Base-by-base conservation (phyloP, 2,329 filamentous ascomycete genomes). In the Fusarium pilosicola region DNA sequence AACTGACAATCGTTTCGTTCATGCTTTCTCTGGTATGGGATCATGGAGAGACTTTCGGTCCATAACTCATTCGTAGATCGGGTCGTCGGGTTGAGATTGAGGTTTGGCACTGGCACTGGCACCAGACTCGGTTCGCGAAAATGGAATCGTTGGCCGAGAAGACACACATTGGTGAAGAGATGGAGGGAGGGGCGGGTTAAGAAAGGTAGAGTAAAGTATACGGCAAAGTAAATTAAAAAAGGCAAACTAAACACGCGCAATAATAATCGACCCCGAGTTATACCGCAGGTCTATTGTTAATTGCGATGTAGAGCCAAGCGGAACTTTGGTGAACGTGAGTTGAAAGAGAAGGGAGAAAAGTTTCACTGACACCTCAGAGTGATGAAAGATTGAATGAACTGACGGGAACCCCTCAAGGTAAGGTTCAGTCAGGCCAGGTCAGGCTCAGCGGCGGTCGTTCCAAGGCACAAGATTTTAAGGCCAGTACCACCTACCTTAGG, bases 141-240 rank as follows among this genome's bases (percentile, higher is more conserved):
- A 79, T 82, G 74, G 77, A 78, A 76, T 76, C 78, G 80, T 77
- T 73, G 79, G 81, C 78, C 76, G 70, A 76, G 76, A 72, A 77
- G 78, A 79, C 77, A 79, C 77, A 81, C 81, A 83, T 83, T 83
- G 77, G 80, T 73, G 75, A 65, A 74, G 76, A 80, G 76, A 62
- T 60, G 36, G 49, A 59, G 48, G 45, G 61, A 41, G 49, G 61
- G 57, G 49, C 28, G 30, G 42, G 44, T 30, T 26, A 44, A 45
- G 36, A 39, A 24, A 24, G 58, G 26, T 22, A 48, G 28, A 48
- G 45, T 28, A 30, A 30, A 56, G 36, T 60, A 67, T 58, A 58
- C 30, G 32, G 51, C 24, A 54, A 39, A 54, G 51, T 54, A 54
- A 51, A 55, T 11, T 54, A 54, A 51, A 55, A 26, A 67, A 67